Evolutionary conservation across 768 basidiomycete species (phyloP), one percentile per base, ranked within the genome.

Genomic region (Leccinum arenicola): DNA sequence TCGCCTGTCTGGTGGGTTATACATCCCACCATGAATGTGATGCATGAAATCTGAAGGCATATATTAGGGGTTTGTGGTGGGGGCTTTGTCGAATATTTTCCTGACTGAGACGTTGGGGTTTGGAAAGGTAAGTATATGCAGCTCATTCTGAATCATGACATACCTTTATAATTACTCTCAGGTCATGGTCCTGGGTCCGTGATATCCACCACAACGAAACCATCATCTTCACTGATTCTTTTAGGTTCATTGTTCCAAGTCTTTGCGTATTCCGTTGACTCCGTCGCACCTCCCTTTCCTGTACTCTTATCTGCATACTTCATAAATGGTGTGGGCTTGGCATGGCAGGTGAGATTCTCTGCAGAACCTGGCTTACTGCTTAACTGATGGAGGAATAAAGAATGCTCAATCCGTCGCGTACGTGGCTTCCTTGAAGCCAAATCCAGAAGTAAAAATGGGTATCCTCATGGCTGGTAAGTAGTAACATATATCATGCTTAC

Each of bases 321-420:
- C 7, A 53, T 85, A 36, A 78, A 76, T 12, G 86, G 85, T 6
- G 73, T 84, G 29, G 85, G 85, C 3, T 58, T 78, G 43, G 73
- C 83, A 2, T 61, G 83, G 8, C 80, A 76, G 69, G 81, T 80
- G 47, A 19, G 59, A 51, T 21, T 33, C 49, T 45, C 58, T 17
- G 21, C 14, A 21, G 47, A 38, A 31, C 10, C 0, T 1, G 45
- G 1, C 33, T 25, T 15, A 23, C 6, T 25, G 11, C 11, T 27
- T 15, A 15, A 15, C n/a, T 17, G 31, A 21, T 33, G 33, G 23
- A 52, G 23, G 52, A 21, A 11, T 61, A 36, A 63, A 89, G 84
- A 85, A 89, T 60, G 87, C 89, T 0, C 88, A 88, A 72, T 81
- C 87, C 1, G 88, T 88, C 65, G 86, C 84, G 8, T 90, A 81